A percentile compares a stretch with the other conserved stretches of the same genome.
These are phyloP conservation scores for Magnolia officinalis DNA, from an alignment of 164 flowering plant genomes.

Conservation along the genomic window DNA sequence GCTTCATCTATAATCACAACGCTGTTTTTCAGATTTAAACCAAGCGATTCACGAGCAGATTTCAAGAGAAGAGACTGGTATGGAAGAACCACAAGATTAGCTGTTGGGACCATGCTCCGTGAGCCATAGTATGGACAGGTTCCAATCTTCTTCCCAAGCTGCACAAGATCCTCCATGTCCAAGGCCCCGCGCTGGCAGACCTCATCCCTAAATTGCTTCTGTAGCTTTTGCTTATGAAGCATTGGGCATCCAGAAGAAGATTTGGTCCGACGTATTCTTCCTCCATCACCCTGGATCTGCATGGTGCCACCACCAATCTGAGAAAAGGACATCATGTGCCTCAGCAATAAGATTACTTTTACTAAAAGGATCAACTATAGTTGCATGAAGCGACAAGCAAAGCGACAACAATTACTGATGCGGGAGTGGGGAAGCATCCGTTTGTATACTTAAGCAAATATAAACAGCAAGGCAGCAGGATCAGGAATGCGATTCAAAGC, in stretches of 20 bases:
- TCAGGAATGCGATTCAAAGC: too few species aligned
- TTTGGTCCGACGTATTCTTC: conserved; percentile 48
- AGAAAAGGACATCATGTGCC: neutral
- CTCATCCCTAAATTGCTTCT: conserved; percentile 53
- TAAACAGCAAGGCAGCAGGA: too few species aligned
- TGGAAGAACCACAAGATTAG: conserved; percentile 90
- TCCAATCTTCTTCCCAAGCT: conserved; percentile 62
- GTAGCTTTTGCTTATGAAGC: conserved; percentile 66
- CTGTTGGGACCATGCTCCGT: conserved; percentile 63
- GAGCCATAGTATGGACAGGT: conserved; percentile 98
- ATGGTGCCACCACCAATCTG: conserved; percentile 12
- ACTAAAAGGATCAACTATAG: neutral
- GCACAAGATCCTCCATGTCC: conserved; percentile 94
- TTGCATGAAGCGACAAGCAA: neutral
- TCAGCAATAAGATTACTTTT: neutral
- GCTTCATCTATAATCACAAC: conserved; percentile 95
- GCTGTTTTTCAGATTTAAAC: conserved; percentile 70
- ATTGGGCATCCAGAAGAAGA: conserved; percentile 85
- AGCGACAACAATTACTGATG: too few species aligned
- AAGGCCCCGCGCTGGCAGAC: conserved; percentile 54
- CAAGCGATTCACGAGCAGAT: conserved; percentile 88
- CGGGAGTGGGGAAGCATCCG: too few species aligned
- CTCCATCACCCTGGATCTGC: conserved; percentile 54
- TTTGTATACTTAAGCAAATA: too few species aligned
- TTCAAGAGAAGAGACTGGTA: conserved; percentile 95